Percentiles rank a stretch among this genome's conserved stretches.
phyloP scores from a whole-genome alignment of 768 basidiomycete species.

The Hebeloma cylindrosporum region DNA sequence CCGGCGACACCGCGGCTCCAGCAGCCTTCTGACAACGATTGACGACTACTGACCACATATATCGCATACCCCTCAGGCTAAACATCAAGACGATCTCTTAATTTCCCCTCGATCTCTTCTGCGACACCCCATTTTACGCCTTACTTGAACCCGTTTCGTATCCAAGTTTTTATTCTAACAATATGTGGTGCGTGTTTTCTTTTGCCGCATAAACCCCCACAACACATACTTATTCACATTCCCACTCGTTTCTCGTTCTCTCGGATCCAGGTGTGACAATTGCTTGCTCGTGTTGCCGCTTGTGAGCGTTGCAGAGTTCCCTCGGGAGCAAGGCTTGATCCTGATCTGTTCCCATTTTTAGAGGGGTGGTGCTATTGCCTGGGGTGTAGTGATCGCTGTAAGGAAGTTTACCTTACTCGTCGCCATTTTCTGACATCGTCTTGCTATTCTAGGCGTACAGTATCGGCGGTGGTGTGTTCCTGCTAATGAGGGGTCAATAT shows the following conservation, averaged over 20 bases:
- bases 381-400: slow-evolving; percentile 64
- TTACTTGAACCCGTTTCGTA: slow-evolving; percentile 8
- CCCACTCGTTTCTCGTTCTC: slow-evolving; percentile 15
- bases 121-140: slow-evolving; percentile 26
- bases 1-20: slow-evolving; percentile 18
- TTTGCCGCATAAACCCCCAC: slow-evolving; percentile 11
- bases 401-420: slow-evolving; percentile 23
- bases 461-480: slow-evolving; percentile 61
- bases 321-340: slow-evolving; percentile 17
- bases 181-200: slow-evolving; percentile 26
- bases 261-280: slow-evolving; percentile 66
- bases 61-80: slow-evolving; percentile 13
- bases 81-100: slow-evolving; percentile 17
- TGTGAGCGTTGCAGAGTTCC: slow-evolving; percentile 40
- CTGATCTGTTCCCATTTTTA: slow-evolving; percentile 36
- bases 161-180: slow-evolving; percentile 14
- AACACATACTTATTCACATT: slow-evolving; percentile 10
- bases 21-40: slow-evolving; percentile 14
- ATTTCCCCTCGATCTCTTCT: slow-evolving; percentile 20
- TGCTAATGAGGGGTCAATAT: slow-evolving; percentile 60
- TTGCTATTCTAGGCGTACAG: slow-evolving; percentile 54
- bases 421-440: slow-evolving; percentile 7
- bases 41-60: slow-evolving; percentile 15
- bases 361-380: slow-evolving; percentile 73
- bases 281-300: slow-evolving; percentile 73